Conservation (phyloP, 148 eudicot species). For the Vaccinium darrowii region DNA sequence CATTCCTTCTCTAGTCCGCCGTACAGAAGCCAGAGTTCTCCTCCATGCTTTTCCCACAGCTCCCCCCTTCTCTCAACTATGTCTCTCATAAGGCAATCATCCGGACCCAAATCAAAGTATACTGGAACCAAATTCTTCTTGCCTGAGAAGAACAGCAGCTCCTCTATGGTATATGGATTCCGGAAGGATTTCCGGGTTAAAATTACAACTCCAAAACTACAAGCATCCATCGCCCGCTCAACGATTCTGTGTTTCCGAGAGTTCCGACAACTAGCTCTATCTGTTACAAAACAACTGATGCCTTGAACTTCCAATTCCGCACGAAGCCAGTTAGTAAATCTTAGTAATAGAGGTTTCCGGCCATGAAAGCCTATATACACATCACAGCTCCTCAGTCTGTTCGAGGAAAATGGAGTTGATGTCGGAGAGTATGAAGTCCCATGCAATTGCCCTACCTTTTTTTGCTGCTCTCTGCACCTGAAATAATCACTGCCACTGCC, state of each 20-base stretch:
- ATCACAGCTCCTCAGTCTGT: slow-evolving; percentile 77
- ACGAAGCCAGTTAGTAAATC: slow-evolving; percentile 91
- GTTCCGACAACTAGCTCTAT: slow-evolving; percentile 71
- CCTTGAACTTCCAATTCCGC: slow-evolving; percentile 94
- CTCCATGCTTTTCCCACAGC: slow-evolving; percentile 76
- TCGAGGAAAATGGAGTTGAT: slow-evolving; percentile 56
- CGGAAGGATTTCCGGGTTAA: slow-evolving; percentile 66
- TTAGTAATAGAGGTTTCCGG: slow-evolving; percentile 63
- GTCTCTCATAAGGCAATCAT: slow-evolving; percentile 88
- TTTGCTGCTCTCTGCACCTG: slow-evolving; percentile 50
- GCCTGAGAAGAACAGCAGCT: slow-evolving; percentile 72
- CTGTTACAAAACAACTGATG: slow-evolving; percentile 85
- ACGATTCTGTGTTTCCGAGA: slow-evolving; percentile 51
- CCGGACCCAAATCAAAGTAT: slow-evolving; percentile 84
- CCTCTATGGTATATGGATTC: slow-evolving; percentile 92
- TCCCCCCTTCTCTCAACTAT: slow-evolving; percentile 82
- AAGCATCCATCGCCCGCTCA: slow-evolving; percentile 71
- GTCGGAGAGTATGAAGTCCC: slow-evolving; percentile 47
- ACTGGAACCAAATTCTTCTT: slow-evolving; percentile 92
- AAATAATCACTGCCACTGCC: slow-evolving; percentile 44
- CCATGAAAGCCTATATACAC: slow-evolving; percentile 90
- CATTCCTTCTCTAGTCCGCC: slow-evolving; percentile 96
- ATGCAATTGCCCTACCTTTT: slow-evolving; percentile 46
- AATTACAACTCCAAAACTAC: slow-evolving; percentile 69
- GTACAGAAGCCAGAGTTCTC: slow-evolving; percentile 74